A percentile compares a stretch with the other conserved stretches of the same genome.
phyloP scores from a whole-genome alignment of 106 monocot species.

The Xerophyta viscosa region DNA sequence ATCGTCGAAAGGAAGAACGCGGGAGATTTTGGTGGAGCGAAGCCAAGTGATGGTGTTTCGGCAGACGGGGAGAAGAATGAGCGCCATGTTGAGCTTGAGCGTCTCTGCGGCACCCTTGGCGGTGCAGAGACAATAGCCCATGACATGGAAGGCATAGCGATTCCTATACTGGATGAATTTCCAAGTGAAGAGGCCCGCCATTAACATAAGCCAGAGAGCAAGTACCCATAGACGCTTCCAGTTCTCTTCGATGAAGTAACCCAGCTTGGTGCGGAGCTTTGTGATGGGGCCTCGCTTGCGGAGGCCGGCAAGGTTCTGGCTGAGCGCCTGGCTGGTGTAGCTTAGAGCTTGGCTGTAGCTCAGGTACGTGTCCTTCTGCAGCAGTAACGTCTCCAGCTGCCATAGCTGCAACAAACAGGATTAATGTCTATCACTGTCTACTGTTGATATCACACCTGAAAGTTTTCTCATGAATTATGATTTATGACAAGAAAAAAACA shows the following conservation, averaged over 20 bases:
- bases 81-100: constrained; percentile 88
- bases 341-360: constrained; percentile 89
- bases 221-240: constrained; percentile 77
- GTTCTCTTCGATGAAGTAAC: constrained; percentile 77
- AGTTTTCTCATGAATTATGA: no score
- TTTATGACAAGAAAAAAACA: no score
- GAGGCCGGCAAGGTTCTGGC: constrained; percentile 77
- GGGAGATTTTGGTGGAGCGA: constrained; percentile 40
- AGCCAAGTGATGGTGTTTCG: constrained; percentile 92
- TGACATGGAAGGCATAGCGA: constrained; percentile 63
- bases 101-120: constrained; percentile 97
- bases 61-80: constrained; percentile 78
- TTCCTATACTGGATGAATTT: constrained; percentile 81
- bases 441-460: no score
- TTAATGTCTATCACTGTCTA: no score
- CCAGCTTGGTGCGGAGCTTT: constrained; percentile 51
- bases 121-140: constrained; percentile 82
- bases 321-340: constrained; percentile 88
- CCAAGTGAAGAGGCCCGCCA: constrained; percentile 71
- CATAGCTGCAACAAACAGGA: constrained; percentile 46
- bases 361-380: constrained; percentile 88
- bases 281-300: constrained; percentile 40
- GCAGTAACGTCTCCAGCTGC: constrained; percentile 81
- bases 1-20: constrained; percentile 65
- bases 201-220: constrained; percentile 51